Conservation (phyloP, 345 rosid species). For the Hibiscus tridactylites region DNA sequence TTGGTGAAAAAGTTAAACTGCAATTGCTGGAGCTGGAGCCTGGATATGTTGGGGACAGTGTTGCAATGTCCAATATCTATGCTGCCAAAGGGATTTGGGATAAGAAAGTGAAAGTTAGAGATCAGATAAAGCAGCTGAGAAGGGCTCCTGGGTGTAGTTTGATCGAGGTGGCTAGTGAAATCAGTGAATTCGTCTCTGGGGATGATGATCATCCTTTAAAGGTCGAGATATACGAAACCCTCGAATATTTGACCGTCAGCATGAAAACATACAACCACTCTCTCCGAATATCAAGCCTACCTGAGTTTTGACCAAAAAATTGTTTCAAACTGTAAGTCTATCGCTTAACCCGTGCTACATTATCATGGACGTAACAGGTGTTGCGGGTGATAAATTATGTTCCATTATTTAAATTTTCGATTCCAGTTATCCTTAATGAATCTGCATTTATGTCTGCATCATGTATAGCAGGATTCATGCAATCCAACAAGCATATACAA, state of each 20-base stretch:
- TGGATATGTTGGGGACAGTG: conserved; percentile 24
- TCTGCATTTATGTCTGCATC: neutral
- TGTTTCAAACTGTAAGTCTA: neutral
- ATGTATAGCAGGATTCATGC: neutral
- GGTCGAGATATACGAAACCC: conserved; percentile 18
- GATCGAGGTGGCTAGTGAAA: conserved; percentile 20
- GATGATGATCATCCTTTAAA: conserved; percentile 8
- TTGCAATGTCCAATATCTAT: conserved; percentile 33
- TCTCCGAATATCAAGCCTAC: neutral
- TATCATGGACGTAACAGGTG: too few species aligned
- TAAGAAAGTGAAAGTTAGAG: conserved; percentile 17
- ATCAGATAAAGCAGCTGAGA: conserved; percentile 25
- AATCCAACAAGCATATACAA: neutral
- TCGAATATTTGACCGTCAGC: conserved; percentile 14
- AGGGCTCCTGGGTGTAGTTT: conserved; percentile 38
- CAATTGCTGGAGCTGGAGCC: conserved; percentile 20
- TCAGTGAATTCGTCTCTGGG: conserved; percentile 32
- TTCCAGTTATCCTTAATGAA: neutral
- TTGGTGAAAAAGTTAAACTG: conserved; percentile 22
- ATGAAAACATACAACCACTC: conserved; percentile 11
- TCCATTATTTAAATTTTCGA: too few species aligned
- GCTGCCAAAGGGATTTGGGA: conserved; percentile 38
- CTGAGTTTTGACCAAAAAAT: neutral
- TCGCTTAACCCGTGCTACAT: too few species aligned
- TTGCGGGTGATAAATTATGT: too few species aligned